Conservation (phyloP, 2,329 filamentous ascomycete species). For the Fusarium neocosmosporiellum region DNA sequence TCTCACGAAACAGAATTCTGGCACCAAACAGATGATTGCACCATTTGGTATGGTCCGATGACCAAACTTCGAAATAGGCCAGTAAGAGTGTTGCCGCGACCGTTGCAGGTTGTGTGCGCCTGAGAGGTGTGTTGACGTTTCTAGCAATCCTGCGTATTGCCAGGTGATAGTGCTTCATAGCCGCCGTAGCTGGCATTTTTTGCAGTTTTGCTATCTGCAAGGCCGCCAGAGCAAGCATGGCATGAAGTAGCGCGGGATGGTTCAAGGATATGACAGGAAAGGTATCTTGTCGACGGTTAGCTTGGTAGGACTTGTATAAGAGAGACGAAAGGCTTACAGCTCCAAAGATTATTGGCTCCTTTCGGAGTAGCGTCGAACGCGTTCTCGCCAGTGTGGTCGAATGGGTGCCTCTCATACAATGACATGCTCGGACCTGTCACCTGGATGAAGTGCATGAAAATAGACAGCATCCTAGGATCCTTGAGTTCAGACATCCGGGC, state of each 20-base stretch:
- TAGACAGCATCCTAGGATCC: slow-evolving; percentile 80
- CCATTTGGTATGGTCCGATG: slow-evolving; percentile 95
- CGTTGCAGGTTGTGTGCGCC: slow-evolving; percentile 80
- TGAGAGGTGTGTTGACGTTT: slow-evolving; percentile 75
- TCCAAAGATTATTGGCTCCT: slow-evolving; percentile 74
- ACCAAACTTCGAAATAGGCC: slow-evolving; percentile 94
- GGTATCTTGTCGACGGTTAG: slow-evolving; percentile 65
- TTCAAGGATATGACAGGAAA: slow-evolving; percentile 86
- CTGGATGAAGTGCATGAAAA: slow-evolving; percentile 93
- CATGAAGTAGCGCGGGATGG: slow-evolving; percentile 88
- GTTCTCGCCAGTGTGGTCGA: slow-evolving; percentile 70
- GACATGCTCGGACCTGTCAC: slow-evolving; percentile 89
- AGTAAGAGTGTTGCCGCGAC: slow-evolving; percentile 89
- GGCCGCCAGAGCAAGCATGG: slow-evolving; percentile 87
- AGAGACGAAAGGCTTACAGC: slow-evolving; percentile 58
- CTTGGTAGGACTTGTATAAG: neutral
- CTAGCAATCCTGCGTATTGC: slow-evolving; percentile 82
- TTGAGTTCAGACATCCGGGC: slow-evolving; percentile 78
- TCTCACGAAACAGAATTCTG: slow-evolving; percentile 82
- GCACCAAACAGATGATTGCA: slow-evolving; percentile 90
- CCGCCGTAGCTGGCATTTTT: slow-evolving; percentile 77
- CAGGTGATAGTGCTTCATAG: slow-evolving; percentile 91
- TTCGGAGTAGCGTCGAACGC: slow-evolving; percentile 71
- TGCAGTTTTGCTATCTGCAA: slow-evolving; percentile 90
- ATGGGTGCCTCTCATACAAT: slow-evolving; percentile 84